These are phyloP conservation scores for Albatrellus sp. DNA, from an alignment of 1,284 basidiomycete genomes.

Conservation along the genomic window DNA sequence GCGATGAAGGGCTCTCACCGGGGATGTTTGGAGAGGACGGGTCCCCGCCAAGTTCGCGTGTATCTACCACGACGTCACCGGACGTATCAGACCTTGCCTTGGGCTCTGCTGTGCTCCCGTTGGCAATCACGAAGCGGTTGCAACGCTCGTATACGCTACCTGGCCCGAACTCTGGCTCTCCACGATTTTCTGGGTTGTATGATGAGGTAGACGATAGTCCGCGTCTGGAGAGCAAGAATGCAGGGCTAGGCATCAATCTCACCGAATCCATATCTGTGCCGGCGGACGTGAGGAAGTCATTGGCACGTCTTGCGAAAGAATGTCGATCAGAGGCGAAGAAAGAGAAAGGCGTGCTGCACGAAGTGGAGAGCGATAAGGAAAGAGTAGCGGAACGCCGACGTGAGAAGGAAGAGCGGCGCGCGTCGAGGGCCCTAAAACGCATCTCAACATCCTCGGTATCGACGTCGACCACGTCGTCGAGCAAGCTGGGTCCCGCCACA, in stretches of 20 bases:
- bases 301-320: no score
- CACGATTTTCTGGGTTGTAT: no score
- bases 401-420: background rate
- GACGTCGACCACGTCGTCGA: background rate
- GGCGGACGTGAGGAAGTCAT: no score
- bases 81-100: no score
- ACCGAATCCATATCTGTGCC: background rate
- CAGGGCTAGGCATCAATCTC: background rate
- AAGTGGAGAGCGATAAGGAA: background rate
- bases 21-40: no score
- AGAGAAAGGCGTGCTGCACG: background rate
- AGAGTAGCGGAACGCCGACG: background rate
- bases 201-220: background rate
- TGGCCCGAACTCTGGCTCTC: no score
- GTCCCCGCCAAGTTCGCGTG: no score
- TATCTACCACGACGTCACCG: no score
- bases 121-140: no score
- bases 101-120: no score
- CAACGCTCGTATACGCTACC: no score
- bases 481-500: background rate
- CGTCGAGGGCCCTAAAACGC: background rate
- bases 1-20: background rate
- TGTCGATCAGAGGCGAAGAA: no score
- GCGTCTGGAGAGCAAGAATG: background rate
- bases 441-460: background rate